Evolutionary conservation across 176 grass and related monocot species (phyloP).

Genomic region (Ensete ventricosum): DNA sequence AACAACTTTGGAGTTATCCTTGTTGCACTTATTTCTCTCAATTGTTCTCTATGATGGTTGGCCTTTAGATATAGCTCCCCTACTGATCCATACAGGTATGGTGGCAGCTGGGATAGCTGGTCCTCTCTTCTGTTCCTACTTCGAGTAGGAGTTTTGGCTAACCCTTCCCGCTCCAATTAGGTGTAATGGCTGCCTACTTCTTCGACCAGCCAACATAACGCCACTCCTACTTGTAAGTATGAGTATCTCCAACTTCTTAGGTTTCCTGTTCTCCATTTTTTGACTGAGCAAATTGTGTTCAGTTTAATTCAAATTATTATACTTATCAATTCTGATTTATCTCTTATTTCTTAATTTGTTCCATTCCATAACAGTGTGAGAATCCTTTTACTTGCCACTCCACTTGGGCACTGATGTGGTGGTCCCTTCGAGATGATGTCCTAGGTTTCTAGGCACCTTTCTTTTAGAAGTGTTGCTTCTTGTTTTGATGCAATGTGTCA

Average conservation of each 20-base stretch:
- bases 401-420: background rate
- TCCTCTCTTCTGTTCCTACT: background rate
- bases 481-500: background rate
- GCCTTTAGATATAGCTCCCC: background rate
- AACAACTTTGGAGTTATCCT: background rate
- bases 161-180: background rate
- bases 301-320: background rate
- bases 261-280: conserved; percentile 1
- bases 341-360: background rate
- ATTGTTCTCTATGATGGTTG: background rate
- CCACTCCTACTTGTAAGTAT: conserved; percentile 1
- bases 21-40: background rate
- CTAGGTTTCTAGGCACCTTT: background rate
- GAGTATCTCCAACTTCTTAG: background rate
- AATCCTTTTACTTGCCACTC: background rate
- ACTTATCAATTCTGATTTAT: background rate
- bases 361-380: background rate
- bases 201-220: background rate
- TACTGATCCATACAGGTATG: background rate
- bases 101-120: background rate
- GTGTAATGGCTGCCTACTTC: background rate
- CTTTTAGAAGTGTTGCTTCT: background rate
- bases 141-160: background rate
- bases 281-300: background rate
- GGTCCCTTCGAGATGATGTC: background rate